Base-by-base conservation (phyloP, 23 red algal species). In the Agarophyton chilense region DNA sequence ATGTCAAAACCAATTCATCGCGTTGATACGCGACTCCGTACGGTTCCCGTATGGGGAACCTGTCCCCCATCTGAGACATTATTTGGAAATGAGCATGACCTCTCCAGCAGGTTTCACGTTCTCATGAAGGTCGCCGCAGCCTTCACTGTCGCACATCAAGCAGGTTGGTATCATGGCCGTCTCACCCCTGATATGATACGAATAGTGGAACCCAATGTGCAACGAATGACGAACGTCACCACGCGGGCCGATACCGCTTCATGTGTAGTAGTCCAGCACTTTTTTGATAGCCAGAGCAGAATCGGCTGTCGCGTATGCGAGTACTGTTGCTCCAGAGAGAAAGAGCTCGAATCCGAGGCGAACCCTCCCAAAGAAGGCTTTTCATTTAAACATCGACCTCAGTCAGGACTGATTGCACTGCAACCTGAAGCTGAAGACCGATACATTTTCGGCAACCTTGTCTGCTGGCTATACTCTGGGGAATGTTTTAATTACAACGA, bases 361-460 rank as follows among this genome's bases (percentile, higher is more conserved):
- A 33, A 65, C 31, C 60, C 31, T 33, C 17, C 26, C 60, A 36
- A 29, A 4, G 31, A 28, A 25, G 22, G 17, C 55, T 58, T 58
- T 11, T 58, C 55, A 25, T 58, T 58, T 58, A 58, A 25, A 58
- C 55, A 58, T 58, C 55, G 55, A 21, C 55, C 60, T 18, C 60
- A 36, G 17, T 33, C 26, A 14, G 60, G 10, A 33, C 60, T 36
- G 29, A 36, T 36, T 36, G 26, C 60, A 6, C 24, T 43, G 14
- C 4, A 26, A 0, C 68, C 68, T 29, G 68, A 47, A 74, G 39
- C 21, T 46, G 68, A 74, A 26, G 68, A 74, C 41, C 38, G 38
- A 45, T 49, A 46, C 43, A 74, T 74, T 74, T 74, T 74, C 68
- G 68, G 68, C 38, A 74, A 74, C 68, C 24, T 74, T 11, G 68